Base-by-base conservation (phyloP, 345 rosid genomes). In the Ailanthus altissimus region DNA sequence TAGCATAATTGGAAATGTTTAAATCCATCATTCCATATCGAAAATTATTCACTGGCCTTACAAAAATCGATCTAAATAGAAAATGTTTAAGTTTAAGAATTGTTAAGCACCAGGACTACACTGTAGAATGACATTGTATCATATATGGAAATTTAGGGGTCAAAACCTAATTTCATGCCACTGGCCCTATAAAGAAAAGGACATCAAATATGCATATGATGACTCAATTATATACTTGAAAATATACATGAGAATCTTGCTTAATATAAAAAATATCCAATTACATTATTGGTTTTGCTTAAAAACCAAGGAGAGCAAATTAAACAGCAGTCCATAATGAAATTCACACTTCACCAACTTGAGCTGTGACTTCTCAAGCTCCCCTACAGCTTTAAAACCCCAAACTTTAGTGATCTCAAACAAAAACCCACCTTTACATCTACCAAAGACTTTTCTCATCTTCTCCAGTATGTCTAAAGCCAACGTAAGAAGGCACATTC, bases 281-380 rank as follows among this genome's bases (percentile, higher is more conserved):
- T 51, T 21, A 5, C 40, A 28, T 20, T 49, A 50, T 43, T 11
- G 36, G 25, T 75, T 67, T 83, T 81, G 84, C 87, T 87, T 85
- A 72, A 68, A 84, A 72, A 61, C 70, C 47, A 85, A 84, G 86
- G 61, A 75, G 75, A 32, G 38, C 38, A n/a, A n/a, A n/a, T n/a
- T 28, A 75, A 50, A 59, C 12, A 53, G 57, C 47, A 68, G 62
- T 75, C 26, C 66, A 43, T 75, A 42, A 81, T 86, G 93, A 89
- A 84, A 85, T 81, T 72, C 87, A 89, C 94, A 81, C 64, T 81
- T 84, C 90, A 91, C 92, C 98, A 85, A 92, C 91, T 88, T 81
- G 32, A 40, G 70, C 38, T 77, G 57, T 64, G 46, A 47, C 75
- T 45, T 63, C 60, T 57, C 21, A 60, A 65, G 51, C 26, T 61